Base-by-base conservation (phyloP, 192 early-diverging fungal species). In the Anaeromyces robustus region DNA sequence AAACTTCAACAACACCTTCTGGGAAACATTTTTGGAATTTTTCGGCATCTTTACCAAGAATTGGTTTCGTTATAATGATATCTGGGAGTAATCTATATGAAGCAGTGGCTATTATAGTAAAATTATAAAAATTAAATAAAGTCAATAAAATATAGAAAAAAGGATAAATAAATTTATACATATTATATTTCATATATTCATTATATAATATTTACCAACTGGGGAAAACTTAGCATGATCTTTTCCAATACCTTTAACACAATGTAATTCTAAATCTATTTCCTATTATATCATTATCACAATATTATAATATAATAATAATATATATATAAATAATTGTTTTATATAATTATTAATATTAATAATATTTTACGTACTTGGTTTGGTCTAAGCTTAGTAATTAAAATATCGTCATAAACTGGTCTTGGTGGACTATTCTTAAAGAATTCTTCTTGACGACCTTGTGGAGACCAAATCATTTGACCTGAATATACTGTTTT, bases 221-320 rank as follows among this genome's bases (percentile, higher is more conserved):
- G 97, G 97, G 7, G 96, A 97, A 89, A 93, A 99, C 81, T 99
- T 99, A 81, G 96, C 96, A 80, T 99, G 97, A 82, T 97, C 96
- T 85, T 94, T 92, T 34, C 96, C 97, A 77, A 95, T 88, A 19
- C 97, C 96, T 87, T 97, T 98, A 39, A 90, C 89, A 83, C 93
- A 94, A 84, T 98, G 96, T 79, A 95, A 81, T 83, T 95, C 95
- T 80, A 94, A 85, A 41, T 90, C 87, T 52, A 99, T 92, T 77
- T 90, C 85, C 82, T 34, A 28, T 68, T 2, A 26, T n/a, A 22
- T 22, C 0, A 22, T 52, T 22, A 52, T 22, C 2, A 22, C 2
- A 22, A 52, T 34, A 7, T 34, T 34, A 52, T 22, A 22, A 4
- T 1, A 14, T 52, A 22, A 52, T 22, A 22, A 14, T 39, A 22